Evolutionary conservation across 768 basidiomycete species (phyloP), one percentile per base, ranked within the genome.

Genomic region (Suillus alpinus): DNA sequence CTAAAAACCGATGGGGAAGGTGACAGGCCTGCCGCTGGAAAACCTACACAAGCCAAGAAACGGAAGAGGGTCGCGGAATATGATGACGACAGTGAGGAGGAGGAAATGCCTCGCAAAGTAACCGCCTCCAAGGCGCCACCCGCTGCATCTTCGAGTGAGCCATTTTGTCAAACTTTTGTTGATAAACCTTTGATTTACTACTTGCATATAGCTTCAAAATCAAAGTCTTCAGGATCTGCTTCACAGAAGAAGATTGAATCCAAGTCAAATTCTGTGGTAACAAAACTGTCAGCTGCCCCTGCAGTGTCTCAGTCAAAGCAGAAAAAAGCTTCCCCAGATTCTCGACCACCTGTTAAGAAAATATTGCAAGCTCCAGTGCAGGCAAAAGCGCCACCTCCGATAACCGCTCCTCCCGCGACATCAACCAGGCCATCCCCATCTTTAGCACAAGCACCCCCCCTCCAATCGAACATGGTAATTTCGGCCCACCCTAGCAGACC

Each of bases 1-100:
- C 72, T 73, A 47, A 67, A 44, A 52, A 75, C 66, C 29, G 72
- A 73, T 16, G 72, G 73, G 26, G 65, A 75, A 12, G 73, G 73
- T 36, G 67, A 73, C 40, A 62, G 47, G n/a, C 73, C 72, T 31
- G 63, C 62, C 31, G 43, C 62, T 4, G 58, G 63, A 18, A 67
- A 65, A 41, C 9, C 26, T 16, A 7, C 20, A 5, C 66, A 70
- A 49, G 14, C 61, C 41, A 31, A 40, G 18, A 73, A 73, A 60
- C 72, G 72, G 37, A 75, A 75, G 60, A 65, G 72, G 47, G 58
- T 62, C 0, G 36, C 43, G 5, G 59, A 59, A 13, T 52, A 51
- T 40, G 64, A 60, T 18, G 68, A 71, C 6, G 73, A 73, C 13
- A 68, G 70, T 16, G 64, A 61, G 9, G 66, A 66, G 6, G 72